These are phyloP conservation scores for Gossypium sturtianum DNA, from an alignment of 345 rosid genomes.

Conservation along the genomic window DNA sequence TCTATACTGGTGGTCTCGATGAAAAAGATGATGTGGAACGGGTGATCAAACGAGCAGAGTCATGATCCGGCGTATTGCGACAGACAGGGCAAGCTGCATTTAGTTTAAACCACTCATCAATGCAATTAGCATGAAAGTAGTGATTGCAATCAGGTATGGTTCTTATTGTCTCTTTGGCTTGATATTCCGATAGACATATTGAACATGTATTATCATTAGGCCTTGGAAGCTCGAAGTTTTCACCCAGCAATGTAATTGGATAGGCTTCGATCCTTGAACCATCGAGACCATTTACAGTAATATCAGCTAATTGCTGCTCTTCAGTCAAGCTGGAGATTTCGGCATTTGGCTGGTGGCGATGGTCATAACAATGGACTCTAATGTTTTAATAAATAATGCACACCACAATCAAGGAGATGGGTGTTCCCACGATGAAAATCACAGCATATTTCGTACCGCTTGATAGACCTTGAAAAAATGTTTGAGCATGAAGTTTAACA, in stretches of 20 bases:
- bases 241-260: constrained; percentile 45
- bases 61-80: constrained; percentile 28
- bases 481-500: background rate
- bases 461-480: background rate
- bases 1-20: background rate
- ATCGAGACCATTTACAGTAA: constrained; percentile 26
- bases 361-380: background rate
- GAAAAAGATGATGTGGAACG: background rate
- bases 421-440: constrained; percentile 39
- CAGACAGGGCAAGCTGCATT: constrained; percentile 55
- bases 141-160: constrained; percentile 55
- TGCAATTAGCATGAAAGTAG: constrained; percentile 47
- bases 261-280: constrained; percentile 38
- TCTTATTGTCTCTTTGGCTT: constrained; percentile 40
- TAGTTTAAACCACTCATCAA: constrained; percentile 55
- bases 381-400: constrained; percentile 13
- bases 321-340: background rate
- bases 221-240: constrained; percentile 41
- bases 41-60: background rate
- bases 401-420: constrained; percentile 31
- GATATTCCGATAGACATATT: constrained; percentile 46
- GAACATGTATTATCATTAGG: constrained; percentile 38
- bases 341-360: background rate
- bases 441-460: constrained; percentile 30
- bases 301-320: background rate